Conservation (phyloP, 305 asterid species). For the Fraxinus xanthoxyloides region DNA sequence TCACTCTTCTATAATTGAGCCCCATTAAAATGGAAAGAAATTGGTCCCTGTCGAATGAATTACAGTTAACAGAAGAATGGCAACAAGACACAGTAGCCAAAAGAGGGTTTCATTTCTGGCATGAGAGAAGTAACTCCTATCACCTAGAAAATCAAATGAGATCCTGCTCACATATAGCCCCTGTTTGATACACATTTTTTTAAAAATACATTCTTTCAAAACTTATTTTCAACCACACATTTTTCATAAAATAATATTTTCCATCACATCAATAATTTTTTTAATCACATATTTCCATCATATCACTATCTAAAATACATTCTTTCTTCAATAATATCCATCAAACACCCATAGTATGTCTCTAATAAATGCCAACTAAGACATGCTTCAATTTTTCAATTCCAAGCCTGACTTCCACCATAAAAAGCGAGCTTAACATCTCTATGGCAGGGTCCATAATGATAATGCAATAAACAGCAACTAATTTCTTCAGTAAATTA, state of each 20-base stretch:
- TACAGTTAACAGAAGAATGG: not conserved
- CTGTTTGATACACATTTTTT: too few relatives aligned
- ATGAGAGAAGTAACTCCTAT: not conserved
- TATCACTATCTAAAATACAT: too few relatives aligned
- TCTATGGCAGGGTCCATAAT: conserved; percentile 14
- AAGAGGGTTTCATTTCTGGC: not conserved
- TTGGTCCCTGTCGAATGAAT: not conserved
- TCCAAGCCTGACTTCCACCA: conserved; percentile 8
- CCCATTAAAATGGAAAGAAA: not conserved
- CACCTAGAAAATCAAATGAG: not conserved
- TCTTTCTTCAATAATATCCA: too few relatives aligned
- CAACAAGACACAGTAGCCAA: not conserved
- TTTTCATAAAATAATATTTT: too few relatives aligned
- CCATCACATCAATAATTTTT: too few relatives aligned
- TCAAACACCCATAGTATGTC: too few relatives aligned
- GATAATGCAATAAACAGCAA: conserved; percentile 3
- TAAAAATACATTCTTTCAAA: too few relatives aligned
- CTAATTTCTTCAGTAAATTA: not conserved
- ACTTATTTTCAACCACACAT: too few relatives aligned
- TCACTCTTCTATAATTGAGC: not conserved
- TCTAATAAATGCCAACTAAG: not conserved
- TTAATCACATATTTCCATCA: too few relatives aligned
- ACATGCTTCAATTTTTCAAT: not conserved
- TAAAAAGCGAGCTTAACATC: conserved; percentile 17
- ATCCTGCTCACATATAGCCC: not conserved